Conservation (phyloP, 148 eudicot species). For the Dysphania ambrosioides region DNA sequence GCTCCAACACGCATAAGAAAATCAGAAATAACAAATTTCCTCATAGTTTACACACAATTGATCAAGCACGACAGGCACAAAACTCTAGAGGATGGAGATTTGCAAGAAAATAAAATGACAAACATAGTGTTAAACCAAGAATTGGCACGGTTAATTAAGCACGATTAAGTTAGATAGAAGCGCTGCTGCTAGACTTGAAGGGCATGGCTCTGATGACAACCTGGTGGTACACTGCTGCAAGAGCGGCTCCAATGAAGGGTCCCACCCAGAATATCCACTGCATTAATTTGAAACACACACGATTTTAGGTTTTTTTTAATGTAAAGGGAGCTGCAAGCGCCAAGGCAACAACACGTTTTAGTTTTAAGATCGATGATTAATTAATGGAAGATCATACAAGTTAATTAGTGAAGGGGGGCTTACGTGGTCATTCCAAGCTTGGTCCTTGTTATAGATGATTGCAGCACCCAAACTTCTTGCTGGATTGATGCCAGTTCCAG, state of each 20-base stretch:
- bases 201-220: background rate
- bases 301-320: too few relatives aligned
- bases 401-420: background rate
- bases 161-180: too few relatives aligned
- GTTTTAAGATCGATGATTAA: background rate
- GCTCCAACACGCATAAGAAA: too few relatives aligned
- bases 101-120: too few relatives aligned
- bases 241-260: background rate
- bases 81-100: too few relatives aligned
- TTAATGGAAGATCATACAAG: background rate
- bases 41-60: too few relatives aligned
- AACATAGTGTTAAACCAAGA: too few relatives aligned
- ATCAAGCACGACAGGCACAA: too few relatives aligned
- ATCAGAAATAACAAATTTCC: too few relatives aligned
- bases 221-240: background rate
- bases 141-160: too few relatives aligned
- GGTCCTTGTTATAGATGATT: conserved; percentile 40
- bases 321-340: too few relatives aligned
- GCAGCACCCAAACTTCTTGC: conserved; percentile 61
- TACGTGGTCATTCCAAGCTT: conserved; percentile 49
- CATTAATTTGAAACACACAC: background rate
- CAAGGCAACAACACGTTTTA: too few relatives aligned
- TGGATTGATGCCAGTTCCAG: conserved; percentile 58
- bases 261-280: conserved; percentile 60
- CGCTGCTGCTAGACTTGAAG: background rate